Evolutionary conservation across 345 rosid species (phyloP).

Genomic region (Syzygium oleosum): DNA sequence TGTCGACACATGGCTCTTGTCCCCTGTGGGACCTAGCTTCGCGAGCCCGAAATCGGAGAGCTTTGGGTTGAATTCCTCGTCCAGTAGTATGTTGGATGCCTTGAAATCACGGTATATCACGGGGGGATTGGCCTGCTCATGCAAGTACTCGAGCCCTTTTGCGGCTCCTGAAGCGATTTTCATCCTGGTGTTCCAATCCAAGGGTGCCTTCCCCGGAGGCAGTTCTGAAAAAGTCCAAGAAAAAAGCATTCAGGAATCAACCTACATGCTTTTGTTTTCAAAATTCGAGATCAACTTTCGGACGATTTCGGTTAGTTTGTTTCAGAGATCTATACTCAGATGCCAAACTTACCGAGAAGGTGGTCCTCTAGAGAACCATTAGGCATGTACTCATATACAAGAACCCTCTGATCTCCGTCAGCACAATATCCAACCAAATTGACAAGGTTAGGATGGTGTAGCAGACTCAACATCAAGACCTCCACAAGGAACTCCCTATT

Average conservation of each 20-base stretch:
- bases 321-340: not conserved
- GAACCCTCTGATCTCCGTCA: constrained; percentile 17
- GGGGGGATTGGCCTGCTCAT: constrained; percentile 18
- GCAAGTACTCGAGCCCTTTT: constrained; percentile 19
- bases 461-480: constrained; percentile 17
- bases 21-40: constrained; percentile 17
- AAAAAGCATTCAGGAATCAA: not conserved
- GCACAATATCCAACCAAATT: constrained; percentile 17
- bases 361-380: constrained; percentile 19
- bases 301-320: not conserved
- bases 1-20: constrained; percentile 16
- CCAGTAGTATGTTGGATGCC: constrained; percentile 18
- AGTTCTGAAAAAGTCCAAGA: not conserved
- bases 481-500: constrained; percentile 20
- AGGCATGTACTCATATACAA: constrained; percentile 15
- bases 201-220: constrained; percentile 2
- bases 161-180: constrained; percentile 19
- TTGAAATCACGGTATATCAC: constrained; percentile 23
- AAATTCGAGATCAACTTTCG: not conserved
- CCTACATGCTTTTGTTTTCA: not conserved
- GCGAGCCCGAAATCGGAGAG: constrained; percentile 23
- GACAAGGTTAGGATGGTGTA: constrained; percentile 16
- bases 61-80: constrained; percentile 18
- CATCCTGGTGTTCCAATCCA: constrained; percentile 22
- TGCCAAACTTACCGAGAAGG: constrained; percentile 11